phyloP scores from a whole-genome alignment of 2,329 filamentous ascomycete genomes.

The Xylaria polymorpha region DNA sequence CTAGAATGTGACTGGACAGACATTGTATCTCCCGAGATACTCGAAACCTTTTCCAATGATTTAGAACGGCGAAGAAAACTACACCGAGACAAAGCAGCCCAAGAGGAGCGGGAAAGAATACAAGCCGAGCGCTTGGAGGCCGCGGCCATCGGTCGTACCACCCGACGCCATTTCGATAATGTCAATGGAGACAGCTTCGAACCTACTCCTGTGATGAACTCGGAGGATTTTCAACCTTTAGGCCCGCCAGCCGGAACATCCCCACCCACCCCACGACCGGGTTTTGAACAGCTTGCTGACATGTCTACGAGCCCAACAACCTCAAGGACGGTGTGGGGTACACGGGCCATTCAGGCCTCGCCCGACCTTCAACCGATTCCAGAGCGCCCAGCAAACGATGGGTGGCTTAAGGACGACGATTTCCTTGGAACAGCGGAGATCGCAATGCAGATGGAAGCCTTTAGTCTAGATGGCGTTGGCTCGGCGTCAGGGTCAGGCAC shows the following conservation, averaged over 20 bases:
- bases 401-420: slow-evolving; percentile 86
- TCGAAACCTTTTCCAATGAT: slow-evolving; percentile 81
- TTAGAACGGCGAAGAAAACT: slow-evolving; percentile 80
- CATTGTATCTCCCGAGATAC: slow-evolving; percentile 78
- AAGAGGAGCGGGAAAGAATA: slow-evolving; percentile 86
- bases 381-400: slow-evolving; percentile 71
- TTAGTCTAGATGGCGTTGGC: slow-evolving; percentile 54
- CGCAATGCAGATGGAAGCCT: slow-evolving; percentile 67
- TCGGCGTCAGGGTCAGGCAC: slow-evolving; percentile 33
- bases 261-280: slow-evolving; percentile 67
- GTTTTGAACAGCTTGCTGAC: slow-evolving; percentile 76
- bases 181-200: slow-evolving; percentile 56
- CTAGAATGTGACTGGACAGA: slow-evolving; percentile 96
- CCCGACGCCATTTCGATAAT: slow-evolving; percentile 54
- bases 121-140: slow-evolving; percentile 85
- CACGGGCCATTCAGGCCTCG: slow-evolving; percentile 71
- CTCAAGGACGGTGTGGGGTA: slow-evolving; percentile 92
- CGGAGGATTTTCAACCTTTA: slow-evolving; percentile 75
- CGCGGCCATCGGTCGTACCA: slow-evolving; percentile 70
- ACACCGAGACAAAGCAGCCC: slow-evolving; percentile 83
- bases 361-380: slow-evolving; percentile 62
- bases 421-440: slow-evolving; percentile 73
- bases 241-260: slow-evolving; percentile 61
- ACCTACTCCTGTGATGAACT: slow-evolving; percentile 57
- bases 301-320: slow-evolving; percentile 84